Evolutionary conservation across 2,329 filamentous ascomycete genomes (phyloP), one percentile per base, ranked within the genome.

Genomic region (Fusarium sp.): DNA sequence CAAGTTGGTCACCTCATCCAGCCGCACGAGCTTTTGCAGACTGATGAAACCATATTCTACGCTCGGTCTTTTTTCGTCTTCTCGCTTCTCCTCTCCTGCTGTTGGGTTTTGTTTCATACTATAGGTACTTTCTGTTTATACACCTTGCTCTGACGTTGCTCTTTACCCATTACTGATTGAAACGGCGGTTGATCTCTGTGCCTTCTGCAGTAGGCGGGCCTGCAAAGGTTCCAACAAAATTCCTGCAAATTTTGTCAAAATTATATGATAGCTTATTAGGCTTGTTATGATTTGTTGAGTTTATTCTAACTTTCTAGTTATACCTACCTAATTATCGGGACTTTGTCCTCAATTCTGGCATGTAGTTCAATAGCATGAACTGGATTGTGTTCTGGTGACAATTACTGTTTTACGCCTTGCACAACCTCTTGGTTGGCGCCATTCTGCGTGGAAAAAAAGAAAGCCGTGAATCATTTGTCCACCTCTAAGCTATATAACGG

Each of bases 1-100:
- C 23, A 17, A 54, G 32, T n/a, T 17, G 33, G 33, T 35, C 41
- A 25, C 33, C 55, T 60, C 50, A 53, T 55, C 30, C 39, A 48
- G 48, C 20, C 30, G 43, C 43, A 25, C 46, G 39, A 49, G 23
- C 51, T 22, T 37, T 58, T 43, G 49, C 37, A 53, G 46, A 17
- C 51, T 54, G 30, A 17, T 35, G 53, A 50, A 56, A 61, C 56
- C 32, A 56, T 52, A 37, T 37, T 49, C 43, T 61, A 27, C 54
- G 51, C 53, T 52, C 52, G 23, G 23, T 7, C 30, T 30, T 40
- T 44, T 45, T 22, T 46, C 25, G 43, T 37, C 44, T 58, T 39
- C 19, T 23, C 41, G 52, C 35, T 63, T 49, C 17, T n/a, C 10
- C 17, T 39, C 47, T 50, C n/a, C 6, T 30, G 13, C 13, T 40